Base-by-base conservation (phyloP, 768 basidiomycete species). In the Austroboletus eburneus region DNA sequence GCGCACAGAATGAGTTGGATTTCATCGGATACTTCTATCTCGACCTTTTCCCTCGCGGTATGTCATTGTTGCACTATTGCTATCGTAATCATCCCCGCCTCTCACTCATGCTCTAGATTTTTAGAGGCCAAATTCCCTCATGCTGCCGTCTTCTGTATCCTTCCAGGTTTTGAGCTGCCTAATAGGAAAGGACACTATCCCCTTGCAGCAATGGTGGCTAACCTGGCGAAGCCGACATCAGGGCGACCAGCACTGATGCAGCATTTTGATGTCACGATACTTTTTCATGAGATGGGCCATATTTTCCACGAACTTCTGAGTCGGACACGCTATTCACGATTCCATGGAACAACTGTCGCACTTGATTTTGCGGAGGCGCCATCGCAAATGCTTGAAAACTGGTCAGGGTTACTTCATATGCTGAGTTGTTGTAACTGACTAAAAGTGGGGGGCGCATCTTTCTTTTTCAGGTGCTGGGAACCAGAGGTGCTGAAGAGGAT, bases 301-400 rank as follows among this genome's bases (percentile, higher is more conserved):
- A 76, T 79, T 13, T 83, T 83, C 73, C 81, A 82, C 50, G 78
- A 77, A 17, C 63, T 93, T 36, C 65, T 89, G 43, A 83, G 80
- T 58, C 72, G 68, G 51, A 90, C 87, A 22, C 78, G 76, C 50
- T 90, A 80, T 61, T 67, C 81, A 20, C 70, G 82, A 21, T 92
- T 91, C 77, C 88, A 91, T 55, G 89, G 90, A 12, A 88, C 86
- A 20, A 76, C 77, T 39, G 84, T 86, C 25, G 83, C 85, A 3
- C 66, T 83, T 16, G 88, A 89, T 64, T 90, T 90, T 52, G 88
- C 87, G 7, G 88, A 91, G 66, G 90, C 89, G 1, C 91, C 91
- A 0, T 86, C 83, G n/a, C 87, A 93, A 68, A 91, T 91, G 90
- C 70, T 91, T 48, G 90, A 93, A 68, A 90, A 91, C 58, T 91